These are phyloP conservation scores for Coccomyxa sp. DNA, from an alignment of 139 green algal species.

Conservation along the genomic window DNA sequence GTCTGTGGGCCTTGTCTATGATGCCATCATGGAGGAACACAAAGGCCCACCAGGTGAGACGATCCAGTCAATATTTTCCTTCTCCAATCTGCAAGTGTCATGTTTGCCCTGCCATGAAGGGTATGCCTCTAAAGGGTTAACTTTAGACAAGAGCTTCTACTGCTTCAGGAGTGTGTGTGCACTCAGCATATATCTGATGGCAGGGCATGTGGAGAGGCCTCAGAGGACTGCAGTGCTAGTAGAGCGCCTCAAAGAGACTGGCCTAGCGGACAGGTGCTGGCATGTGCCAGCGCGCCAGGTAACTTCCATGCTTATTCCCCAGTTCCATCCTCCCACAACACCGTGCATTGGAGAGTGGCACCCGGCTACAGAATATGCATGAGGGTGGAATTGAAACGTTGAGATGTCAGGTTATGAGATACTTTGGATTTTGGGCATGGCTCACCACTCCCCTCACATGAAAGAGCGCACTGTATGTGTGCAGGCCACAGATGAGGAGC, in stretches of 20 bases:
- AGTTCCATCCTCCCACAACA: too few species aligned
- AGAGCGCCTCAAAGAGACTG: constrained; percentile 17
- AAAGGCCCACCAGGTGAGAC: constrained; percentile 16
- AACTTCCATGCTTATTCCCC: not conserved
- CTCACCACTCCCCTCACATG: too few species aligned
- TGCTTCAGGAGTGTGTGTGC: not conserved
- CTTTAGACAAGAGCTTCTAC: too few species aligned
- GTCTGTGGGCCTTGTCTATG: constrained; percentile 36
- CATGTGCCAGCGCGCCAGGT: constrained; percentile 8
- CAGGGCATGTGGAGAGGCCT: constrained; percentile 37
- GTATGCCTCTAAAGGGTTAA: too few species aligned
- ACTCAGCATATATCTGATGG: not conserved
- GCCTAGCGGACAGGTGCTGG: constrained; percentile 26
- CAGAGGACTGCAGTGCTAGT: constrained; percentile 24
- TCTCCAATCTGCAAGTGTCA: not conserved
- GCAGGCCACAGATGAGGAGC: constrained; percentile 44
- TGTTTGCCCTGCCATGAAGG: not conserved
- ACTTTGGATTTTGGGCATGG: too few species aligned
- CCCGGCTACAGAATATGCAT: too few species aligned
- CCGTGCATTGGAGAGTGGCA: too few species aligned
- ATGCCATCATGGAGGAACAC: constrained; percentile 40
- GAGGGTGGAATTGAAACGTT: too few species aligned
- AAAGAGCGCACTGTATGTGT: not conserved
- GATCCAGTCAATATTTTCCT: not conserved
- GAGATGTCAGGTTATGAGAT: too few species aligned